Conservation (phyloP, 345 rosid genomes). For the Eucalyptus rudis region DNA sequence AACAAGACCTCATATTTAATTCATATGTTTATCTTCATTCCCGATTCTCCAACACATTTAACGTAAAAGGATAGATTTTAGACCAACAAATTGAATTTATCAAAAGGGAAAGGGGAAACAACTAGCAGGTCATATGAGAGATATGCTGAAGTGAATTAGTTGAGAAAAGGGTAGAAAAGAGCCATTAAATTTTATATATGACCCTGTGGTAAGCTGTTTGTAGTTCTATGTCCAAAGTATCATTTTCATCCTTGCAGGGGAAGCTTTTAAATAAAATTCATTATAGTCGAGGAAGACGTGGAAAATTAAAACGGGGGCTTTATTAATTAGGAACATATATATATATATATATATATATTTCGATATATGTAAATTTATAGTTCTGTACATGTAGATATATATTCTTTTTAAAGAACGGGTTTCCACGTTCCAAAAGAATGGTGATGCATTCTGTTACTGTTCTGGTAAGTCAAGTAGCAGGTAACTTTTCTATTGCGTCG, state of each 20-base stretch:
- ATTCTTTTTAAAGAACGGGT: background rate
- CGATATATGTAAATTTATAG: background rate
- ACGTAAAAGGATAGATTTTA: background rate
- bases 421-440: background rate
- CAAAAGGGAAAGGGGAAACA: background rate
- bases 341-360: background rate
- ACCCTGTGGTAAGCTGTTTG: background rate
- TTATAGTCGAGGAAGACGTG: background rate
- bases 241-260: background rate
- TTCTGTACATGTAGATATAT: background rate
- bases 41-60: background rate
- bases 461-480: background rate
- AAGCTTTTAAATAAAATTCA: background rate
- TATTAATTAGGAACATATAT: background rate
- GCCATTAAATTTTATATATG: background rate
- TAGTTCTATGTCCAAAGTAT: background rate
- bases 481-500: background rate
- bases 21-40: background rate
- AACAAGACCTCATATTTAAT: background rate
- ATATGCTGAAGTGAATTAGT: background rate
- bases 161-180: background rate
- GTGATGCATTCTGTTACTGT: background rate
- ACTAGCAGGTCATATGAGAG: background rate
- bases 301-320: background rate
- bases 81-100: background rate